These are phyloP conservation scores for Suillus americanus DNA, from an alignment of 768 basidiomycete species.

Conservation along the genomic window DNA sequence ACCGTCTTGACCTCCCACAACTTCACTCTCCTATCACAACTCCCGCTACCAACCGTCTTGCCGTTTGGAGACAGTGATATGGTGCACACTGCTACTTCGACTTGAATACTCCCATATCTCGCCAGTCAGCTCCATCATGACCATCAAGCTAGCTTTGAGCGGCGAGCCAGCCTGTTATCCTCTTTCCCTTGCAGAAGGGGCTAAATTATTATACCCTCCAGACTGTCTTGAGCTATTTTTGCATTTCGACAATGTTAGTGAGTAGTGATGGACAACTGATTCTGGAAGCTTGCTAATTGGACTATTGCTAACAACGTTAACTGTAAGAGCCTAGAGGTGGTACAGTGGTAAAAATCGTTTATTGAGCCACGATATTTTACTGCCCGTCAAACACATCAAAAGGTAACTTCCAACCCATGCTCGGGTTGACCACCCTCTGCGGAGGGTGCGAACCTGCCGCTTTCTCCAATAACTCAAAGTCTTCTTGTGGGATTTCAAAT, in stretches of 20 bases:
- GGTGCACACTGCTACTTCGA: too few species aligned
- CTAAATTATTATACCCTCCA: not conserved
- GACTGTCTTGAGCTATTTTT: not conserved
- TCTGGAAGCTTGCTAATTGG: not conserved
- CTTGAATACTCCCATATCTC: too few species aligned
- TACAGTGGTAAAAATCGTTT: not conserved
- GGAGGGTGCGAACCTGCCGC: constrained; percentile 51
- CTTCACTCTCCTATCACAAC: too few species aligned
- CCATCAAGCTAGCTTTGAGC: not conserved
- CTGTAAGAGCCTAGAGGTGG: not conserved
- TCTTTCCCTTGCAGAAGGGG: not conserved
- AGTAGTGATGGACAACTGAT: not conserved
- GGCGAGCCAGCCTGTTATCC: too few species aligned
- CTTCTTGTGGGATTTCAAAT: constrained; percentile 34
- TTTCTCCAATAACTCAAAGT: constrained; percentile 41
- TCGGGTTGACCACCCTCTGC: constrained; percentile 56
- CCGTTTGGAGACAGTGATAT: too few species aligned
- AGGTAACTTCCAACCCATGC: constrained; percentile 56
- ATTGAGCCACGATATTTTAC: constrained; percentile 6
- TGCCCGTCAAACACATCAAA: constrained; percentile 63
- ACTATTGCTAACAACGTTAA: not conserved
- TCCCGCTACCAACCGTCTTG: too few species aligned
- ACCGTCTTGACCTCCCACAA: too few species aligned
- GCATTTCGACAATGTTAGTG: not conserved
- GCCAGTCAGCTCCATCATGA: too few species aligned